Evolutionary conservation across 2,329 filamentous ascomycete genomes (phyloP).

Genomic region (Colletotrichum tamarilloi): DNA sequence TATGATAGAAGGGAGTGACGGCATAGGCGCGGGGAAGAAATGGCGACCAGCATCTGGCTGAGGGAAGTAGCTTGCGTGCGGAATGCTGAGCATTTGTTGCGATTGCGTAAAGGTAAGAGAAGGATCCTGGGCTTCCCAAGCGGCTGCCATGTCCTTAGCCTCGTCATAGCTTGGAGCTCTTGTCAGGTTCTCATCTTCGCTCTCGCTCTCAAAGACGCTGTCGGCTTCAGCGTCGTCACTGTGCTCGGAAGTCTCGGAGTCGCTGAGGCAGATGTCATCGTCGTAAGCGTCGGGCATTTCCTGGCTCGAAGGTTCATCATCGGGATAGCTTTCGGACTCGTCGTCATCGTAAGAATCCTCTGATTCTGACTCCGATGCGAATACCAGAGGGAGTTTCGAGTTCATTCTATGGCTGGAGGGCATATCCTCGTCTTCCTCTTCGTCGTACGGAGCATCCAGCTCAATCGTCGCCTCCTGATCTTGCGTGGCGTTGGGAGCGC

Average conservation of each 20-base stretch:
- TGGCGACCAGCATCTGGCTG: not conserved
- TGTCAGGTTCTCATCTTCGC: not conserved
- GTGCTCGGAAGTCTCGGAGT: constrained; percentile 44
- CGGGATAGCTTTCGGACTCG: constrained; percentile 1
- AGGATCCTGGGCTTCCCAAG: not conserved
- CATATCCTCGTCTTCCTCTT: constrained; percentile 10
- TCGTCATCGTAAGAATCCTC: constrained; percentile 6
- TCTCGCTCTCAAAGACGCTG: constrained; percentile 3
- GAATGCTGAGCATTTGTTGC: not conserved
- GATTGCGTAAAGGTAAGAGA: not conserved
- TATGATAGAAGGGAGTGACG: not conserved
- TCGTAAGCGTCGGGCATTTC: constrained; percentile 3
- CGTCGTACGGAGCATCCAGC: constrained; percentile 16
- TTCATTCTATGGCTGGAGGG: not conserved
- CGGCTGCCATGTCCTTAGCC: not conserved
- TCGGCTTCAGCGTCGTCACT: constrained; percentile 39
- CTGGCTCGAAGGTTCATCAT: constrained; percentile 4
- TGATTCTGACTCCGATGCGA: not conserved
- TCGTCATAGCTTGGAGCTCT: not conserved
- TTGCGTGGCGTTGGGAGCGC: not conserved
- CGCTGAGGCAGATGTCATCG: constrained; percentile 25
- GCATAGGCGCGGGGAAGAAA: not conserved
- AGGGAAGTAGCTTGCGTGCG: not conserved
- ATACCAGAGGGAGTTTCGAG: not conserved
- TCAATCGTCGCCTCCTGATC: not conserved